A percentile compares a stretch with the other conserved stretches of the same genome.
Conservation (phyloP, 805 yeast genomes). For the Lachancea cidri region DNA sequence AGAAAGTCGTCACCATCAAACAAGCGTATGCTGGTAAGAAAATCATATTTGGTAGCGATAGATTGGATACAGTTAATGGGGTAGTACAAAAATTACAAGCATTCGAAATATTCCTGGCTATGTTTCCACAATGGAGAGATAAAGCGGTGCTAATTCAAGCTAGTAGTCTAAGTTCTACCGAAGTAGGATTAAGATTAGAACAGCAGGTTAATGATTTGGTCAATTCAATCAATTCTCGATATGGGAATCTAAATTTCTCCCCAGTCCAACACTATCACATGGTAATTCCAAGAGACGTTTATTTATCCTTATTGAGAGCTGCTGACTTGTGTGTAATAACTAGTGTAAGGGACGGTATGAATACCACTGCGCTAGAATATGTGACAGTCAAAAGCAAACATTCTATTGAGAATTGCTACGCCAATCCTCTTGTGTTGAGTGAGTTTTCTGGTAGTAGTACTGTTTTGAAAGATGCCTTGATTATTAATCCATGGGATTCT, state of each 20-base stretch:
- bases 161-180: conserved; percentile 56
- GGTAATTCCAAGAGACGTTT: conserved; percentile 83
- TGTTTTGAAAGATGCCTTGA: conserved; percentile 63
- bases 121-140: conserved; percentile 90
- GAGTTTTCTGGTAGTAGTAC: conserved; percentile 90
- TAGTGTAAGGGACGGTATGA: conserved; percentile 92
- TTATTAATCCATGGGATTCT: conserved; percentile 96
- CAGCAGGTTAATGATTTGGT: conserved; percentile 79
- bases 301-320: conserved; percentile 76
- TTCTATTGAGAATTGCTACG: conserved; percentile 28
- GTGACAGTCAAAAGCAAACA: conserved; percentile 74
- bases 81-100: conserved; percentile 91
- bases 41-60: conserved; percentile 89
- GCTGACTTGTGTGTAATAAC: conserved; percentile 91
- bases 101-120: conserved; percentile 76
- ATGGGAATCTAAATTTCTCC: conserved; percentile 73
- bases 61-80: conserved; percentile 88
- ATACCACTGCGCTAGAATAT: conserved; percentile 89
- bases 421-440: conserved; percentile 74
- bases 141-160: conserved; percentile 89
- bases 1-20: conserved; percentile 59
- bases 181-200: conserved; percentile 56
- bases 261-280: conserved; percentile 93
- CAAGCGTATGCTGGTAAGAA: conserved; percentile 59
- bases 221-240: conserved; percentile 74